Evolutionary conservation across 192 early-diverging fungal genomes (phyloP).

Genomic region (Backusella morwellensis): DNA sequence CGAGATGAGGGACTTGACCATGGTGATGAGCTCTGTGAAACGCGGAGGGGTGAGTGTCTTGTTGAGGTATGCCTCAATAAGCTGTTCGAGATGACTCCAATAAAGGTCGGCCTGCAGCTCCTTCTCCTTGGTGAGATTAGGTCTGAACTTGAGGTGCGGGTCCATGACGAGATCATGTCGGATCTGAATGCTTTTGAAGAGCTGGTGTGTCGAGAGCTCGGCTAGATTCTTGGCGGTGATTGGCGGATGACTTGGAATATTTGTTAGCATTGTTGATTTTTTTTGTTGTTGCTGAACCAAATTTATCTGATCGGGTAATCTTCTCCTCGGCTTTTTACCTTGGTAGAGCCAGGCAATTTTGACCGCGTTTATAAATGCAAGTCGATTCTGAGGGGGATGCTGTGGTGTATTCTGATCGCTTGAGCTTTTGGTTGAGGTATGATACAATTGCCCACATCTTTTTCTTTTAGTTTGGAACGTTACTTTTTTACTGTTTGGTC

Average conservation of each 20-base stretch:
- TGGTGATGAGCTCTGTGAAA: conserved; percentile 50
- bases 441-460: background rate
- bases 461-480: background rate
- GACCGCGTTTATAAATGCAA: conserved; percentile 10
- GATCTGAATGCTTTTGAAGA: conserved; percentile 80
- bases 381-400: background rate
- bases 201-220: conserved; percentile 80
- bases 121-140: conserved; percentile 74
- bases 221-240: conserved; percentile 82
- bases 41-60: background rate
- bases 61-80: conserved; percentile 36
- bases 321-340: conserved; percentile 3
- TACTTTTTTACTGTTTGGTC: background rate
- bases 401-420: background rate
- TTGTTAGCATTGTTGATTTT: background rate
- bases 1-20: conserved; percentile 71
- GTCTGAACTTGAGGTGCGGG: conserved; percentile 85
- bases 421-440: background rate
- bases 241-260: conserved; percentile 45
- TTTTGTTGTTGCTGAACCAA: background rate
- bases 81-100: conserved; percentile 69
- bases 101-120: conserved; percentile 57
- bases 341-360: conserved; percentile 9
- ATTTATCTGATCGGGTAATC: background rate
- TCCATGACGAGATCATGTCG: conserved; percentile 90